Evolutionary conservation across 2,329 filamentous ascomycete genomes (phyloP).

Genomic region (Aspergillus tubingensis): DNA sequence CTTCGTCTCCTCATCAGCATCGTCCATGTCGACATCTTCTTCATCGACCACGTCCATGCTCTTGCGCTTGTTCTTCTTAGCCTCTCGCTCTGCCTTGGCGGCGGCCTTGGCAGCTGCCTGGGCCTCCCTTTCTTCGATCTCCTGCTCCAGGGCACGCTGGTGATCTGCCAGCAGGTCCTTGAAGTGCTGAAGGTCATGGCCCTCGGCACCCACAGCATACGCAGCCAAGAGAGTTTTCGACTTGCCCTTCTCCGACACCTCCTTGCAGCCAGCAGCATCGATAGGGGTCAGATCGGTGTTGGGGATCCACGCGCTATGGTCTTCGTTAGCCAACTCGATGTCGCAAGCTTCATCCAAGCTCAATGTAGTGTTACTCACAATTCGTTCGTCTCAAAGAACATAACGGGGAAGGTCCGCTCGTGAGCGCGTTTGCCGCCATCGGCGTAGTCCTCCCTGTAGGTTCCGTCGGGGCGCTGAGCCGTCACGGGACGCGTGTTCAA

Average conservation of each 20-base stretch:
- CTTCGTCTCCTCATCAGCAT: slow-evolving; percentile 49
- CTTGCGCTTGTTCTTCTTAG: slow-evolving; percentile 53
- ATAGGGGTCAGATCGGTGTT: slow-evolving; percentile 82
- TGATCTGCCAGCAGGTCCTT: slow-evolving; percentile 71
- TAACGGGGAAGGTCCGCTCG: slow-evolving; percentile 87
- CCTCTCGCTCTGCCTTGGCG: slow-evolving; percentile 56
- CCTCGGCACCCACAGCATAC: slow-evolving; percentile 76
- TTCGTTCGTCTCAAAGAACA: slow-evolving; percentile 94
- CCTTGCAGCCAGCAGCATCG: slow-evolving; percentile 69
- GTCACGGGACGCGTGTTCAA: slow-evolving; percentile 79
- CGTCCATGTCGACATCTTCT: slow-evolving; percentile 58
- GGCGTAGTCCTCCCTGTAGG: slow-evolving; percentile 81
- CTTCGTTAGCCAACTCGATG: slow-evolving; percentile 16
- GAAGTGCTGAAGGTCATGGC: slow-evolving; percentile 76
- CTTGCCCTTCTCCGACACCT: slow-evolving; percentile 69
- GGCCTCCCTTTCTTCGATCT: slow-evolving; percentile 67
- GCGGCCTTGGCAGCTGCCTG: slow-evolving; percentile 58
- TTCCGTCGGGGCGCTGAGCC: slow-evolving; percentile 77
- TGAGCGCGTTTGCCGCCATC: slow-evolving; percentile 83
- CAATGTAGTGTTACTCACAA: slow-evolving; percentile 68
- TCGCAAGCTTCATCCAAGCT: background rate
- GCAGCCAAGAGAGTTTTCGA: slow-evolving; percentile 79
- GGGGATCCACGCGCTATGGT: slow-evolving; percentile 78
- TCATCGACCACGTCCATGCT: slow-evolving; percentile 54
- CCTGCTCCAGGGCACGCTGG: slow-evolving; percentile 56